These are phyloP conservation scores for Stevia rebaudiana DNA, from an alignment of 140 eudicot genomes.

Conservation along the genomic window DNA sequence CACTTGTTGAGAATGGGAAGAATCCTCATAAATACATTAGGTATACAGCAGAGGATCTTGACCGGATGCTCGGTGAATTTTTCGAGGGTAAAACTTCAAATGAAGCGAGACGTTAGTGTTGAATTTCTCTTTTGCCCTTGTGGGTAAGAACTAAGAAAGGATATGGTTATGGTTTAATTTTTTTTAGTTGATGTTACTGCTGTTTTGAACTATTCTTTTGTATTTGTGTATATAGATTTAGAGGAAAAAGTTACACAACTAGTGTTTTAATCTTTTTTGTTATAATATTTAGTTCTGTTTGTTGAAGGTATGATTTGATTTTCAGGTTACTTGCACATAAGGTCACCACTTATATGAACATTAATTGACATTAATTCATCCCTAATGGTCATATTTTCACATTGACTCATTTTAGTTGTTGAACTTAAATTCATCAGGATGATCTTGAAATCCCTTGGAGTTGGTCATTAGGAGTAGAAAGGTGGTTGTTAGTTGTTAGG, in stretches of 20 bases:
- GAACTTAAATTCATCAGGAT: too few relatives aligned
- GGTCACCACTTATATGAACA: too few relatives aligned
- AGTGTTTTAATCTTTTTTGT: not conserved
- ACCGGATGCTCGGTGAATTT: constrained; percentile 92
- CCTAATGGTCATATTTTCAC: too few relatives aligned
- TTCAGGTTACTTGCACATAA: too few relatives aligned
- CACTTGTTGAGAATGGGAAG: constrained; percentile 88
- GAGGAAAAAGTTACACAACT: constrained; percentile 10
- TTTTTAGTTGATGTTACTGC: constrained; percentile 9
- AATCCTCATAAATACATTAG: constrained; percentile 92
- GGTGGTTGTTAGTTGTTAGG: too few relatives aligned
- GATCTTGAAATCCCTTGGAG: too few relatives aligned
- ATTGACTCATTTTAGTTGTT: too few relatives aligned
- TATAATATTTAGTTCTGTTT: constrained; percentile 10
- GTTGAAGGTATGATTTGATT: too few relatives aligned
- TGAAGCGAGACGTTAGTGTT: constrained; percentile 58
- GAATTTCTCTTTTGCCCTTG: constrained; percentile 26
- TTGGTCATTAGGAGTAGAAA: too few relatives aligned
- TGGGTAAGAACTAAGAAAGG: constrained; percentile 10
- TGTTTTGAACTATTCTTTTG: constrained; percentile 29
- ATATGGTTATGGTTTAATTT: constrained; percentile 13
- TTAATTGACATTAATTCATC: too few relatives aligned
- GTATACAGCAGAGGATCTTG: constrained; percentile 86
- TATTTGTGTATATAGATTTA: constrained; percentile 25
- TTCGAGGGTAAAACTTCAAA: constrained; percentile 83